Evolutionary conservation across 2,329 filamentous ascomycete species (phyloP).

Genomic region (Aspergillus flavus): DNA sequence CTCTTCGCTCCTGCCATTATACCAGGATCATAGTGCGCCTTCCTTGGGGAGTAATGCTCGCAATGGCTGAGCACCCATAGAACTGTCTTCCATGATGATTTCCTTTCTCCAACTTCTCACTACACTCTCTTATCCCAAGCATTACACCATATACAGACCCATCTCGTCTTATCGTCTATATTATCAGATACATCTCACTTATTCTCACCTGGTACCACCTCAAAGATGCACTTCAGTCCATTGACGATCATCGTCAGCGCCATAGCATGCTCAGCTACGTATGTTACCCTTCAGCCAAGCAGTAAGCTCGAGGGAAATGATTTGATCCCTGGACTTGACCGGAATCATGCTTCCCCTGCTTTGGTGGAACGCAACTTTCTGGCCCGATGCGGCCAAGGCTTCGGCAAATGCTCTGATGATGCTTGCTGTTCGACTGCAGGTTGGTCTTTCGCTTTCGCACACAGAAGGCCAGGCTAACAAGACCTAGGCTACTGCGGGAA

Average conservation of each 20-base stretch:
- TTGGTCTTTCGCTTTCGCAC: conserved; percentile 20
- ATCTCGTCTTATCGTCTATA: conserved; percentile 26
- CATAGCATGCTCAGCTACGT: conserved; percentile 16
- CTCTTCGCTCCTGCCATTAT: not conserved
- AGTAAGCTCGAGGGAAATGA: not conserved
- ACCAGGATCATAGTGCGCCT: not conserved
- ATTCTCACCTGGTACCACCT: conserved; percentile 1
- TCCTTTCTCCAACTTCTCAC: conserved; percentile 7
- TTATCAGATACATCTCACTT: conserved; percentile 18
- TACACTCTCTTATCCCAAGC: conserved; percentile 10
- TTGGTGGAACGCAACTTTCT: conserved; percentile 22
- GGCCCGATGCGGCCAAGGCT: conserved; percentile 38
- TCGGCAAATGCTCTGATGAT: conserved; percentile 36
- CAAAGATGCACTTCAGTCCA: conserved; percentile 26
- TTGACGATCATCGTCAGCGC: conserved; percentile 18
- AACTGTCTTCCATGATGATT: not conserved
- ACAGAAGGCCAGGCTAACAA: conserved; percentile 6
- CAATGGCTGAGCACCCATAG: not conserved
- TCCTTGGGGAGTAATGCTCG: not conserved
- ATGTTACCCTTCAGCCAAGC: conserved; percentile 15
- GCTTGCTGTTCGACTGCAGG: conserved; percentile 45
- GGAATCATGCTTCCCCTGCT: not conserved
- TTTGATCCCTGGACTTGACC: conserved; percentile 4
- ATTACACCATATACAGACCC: conserved; percentile 14
- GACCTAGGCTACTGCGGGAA: conserved; percentile 43